Conservation (phyloP, 192 early-diverging fungal species). For the Coemansia sp. region DNA sequence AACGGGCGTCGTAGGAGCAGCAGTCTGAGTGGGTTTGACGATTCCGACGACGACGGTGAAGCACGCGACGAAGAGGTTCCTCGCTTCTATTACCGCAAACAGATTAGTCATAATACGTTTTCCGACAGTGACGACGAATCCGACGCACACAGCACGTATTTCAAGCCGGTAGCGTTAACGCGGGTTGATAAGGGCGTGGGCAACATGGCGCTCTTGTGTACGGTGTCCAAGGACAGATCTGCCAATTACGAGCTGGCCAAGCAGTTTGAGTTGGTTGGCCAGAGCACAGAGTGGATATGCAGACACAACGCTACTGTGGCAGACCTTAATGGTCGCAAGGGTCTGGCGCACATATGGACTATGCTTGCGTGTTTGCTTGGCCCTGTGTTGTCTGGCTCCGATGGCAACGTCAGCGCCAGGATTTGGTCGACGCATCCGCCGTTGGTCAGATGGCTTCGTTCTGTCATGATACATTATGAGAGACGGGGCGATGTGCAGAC, state of each 20-base stretch:
- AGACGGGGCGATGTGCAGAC: conserved; percentile 50
- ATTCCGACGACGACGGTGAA: conserved; percentile 19
- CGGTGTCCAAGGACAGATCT: conserved; percentile 18
- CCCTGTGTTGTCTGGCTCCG: background rate
- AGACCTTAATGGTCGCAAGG: conserved; percentile 5
- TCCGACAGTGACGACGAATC: conserved; percentile 12
- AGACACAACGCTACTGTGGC: conserved; percentile 36
- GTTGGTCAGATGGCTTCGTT: conserved; percentile 32
- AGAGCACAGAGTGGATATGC: conserved; percentile 29
- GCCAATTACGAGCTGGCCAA: conserved; percentile 32
- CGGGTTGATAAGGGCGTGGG: conserved; percentile 28
- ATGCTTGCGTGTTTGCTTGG: conserved; percentile 37
- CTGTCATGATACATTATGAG: conserved; percentile 35
- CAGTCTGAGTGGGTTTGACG: conserved; percentile 17
- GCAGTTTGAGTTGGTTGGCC: conserved; percentile 30
- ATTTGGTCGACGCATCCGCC: conserved; percentile 30
- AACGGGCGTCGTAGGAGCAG: background rate
- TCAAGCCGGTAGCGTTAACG: conserved; percentile 7
- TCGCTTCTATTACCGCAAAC: conserved; percentile 44
- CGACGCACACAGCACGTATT: conserved; percentile 10
- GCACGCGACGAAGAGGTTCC: conserved; percentile 47
- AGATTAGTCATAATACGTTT: conserved; percentile 8
- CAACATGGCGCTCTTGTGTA: conserved; percentile 32
- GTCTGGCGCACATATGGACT: conserved; percentile 39
- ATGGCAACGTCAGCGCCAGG: background rate